Percentiles rank a stretch among this genome's conserved stretches.
These are phyloP conservation scores for Apiotrichum mycotoxinovorans DNA, from an alignment of 1,284 basidiomycete species.

Conservation along the genomic window DNA sequence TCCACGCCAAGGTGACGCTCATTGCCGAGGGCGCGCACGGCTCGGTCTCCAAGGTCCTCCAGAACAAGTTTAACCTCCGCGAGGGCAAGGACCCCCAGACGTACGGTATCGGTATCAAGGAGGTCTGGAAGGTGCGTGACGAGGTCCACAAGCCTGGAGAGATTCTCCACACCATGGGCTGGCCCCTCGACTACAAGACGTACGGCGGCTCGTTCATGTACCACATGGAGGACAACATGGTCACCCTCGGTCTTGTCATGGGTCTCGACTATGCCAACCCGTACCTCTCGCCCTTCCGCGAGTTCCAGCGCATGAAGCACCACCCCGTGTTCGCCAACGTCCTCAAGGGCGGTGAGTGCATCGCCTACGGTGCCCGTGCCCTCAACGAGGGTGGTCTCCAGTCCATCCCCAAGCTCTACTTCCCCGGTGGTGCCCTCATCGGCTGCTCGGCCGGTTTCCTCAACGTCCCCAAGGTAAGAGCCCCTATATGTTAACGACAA, in stretches of 20 bases:
- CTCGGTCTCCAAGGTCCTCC: conserved; percentile 77
- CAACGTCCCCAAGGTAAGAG: conserved; percentile 73
- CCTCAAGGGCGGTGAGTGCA: conserved; percentile 69
- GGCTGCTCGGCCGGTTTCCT: conserved; percentile 96
- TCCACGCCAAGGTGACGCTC: conserved; percentile 89
- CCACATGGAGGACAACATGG: conserved; percentile 90
- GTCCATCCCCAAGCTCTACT: conserved; percentile 83
- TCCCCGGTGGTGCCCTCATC: conserved; percentile 92
- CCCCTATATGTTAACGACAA: conserved; percentile 18
- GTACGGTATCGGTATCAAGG: conserved; percentile 94
- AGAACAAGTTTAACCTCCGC: conserved; percentile 73
- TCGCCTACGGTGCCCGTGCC: conserved; percentile 87
- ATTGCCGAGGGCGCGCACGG: conserved; percentile 96
- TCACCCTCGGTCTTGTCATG: conserved; percentile 86
- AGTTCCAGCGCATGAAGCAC: conserved; percentile 94
- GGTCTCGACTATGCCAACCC: conserved; percentile 95
- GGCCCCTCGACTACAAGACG: conserved; percentile 79
- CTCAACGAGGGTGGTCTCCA: conserved; percentile 95
- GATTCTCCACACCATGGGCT: conserved; percentile 90
- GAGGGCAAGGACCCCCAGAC: conserved; percentile 84
- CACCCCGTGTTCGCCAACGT: conserved; percentile 85
- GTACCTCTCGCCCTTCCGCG: conserved; percentile 85
- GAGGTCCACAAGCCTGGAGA: conserved; percentile 76
- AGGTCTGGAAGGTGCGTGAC: conserved; percentile 88
- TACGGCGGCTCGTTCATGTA: conserved; percentile 96